Conservation (phyloP, 2,329 filamentous ascomycete species). For the Ceratocystis cubensis region DNA sequence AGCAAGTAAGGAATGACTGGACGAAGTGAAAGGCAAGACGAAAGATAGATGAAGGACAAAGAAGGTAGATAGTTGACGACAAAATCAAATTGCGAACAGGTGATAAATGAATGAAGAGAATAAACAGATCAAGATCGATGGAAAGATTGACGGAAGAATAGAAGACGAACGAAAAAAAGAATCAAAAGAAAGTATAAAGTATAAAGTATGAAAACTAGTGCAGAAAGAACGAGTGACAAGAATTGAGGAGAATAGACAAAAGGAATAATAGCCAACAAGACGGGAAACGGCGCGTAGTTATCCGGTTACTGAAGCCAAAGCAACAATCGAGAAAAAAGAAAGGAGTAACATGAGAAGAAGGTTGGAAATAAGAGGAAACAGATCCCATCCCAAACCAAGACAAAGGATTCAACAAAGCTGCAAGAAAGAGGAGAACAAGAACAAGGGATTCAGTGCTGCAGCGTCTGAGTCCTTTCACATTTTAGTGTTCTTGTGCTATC, state of each 20-base stretch:
- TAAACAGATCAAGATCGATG: too few relatives aligned
- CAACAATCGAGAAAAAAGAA: slow-evolving; percentile 1
- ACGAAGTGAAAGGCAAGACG: not conserved
- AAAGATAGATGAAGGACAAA: not conserved
- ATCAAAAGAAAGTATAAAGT: not conserved
- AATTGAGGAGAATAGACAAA: slow-evolving; percentile 1
- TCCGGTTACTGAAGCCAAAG: not conserved
- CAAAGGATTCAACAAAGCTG: slow-evolving; percentile 18
- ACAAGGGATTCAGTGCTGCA: slow-evolving; percentile 14
- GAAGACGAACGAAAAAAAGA: slow-evolving; percentile 1
- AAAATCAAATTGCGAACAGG: not conserved
- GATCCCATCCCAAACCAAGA: not conserved
- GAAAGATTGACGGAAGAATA: not conserved
- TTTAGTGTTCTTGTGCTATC: not conserved
- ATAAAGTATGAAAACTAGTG: not conserved
- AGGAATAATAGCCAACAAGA: not conserved
- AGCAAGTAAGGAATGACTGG: slow-evolving; percentile 6
- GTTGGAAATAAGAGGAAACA: slow-evolving; percentile 11
- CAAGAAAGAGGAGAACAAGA: slow-evolving; percentile 18
- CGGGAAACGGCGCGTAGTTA: slow-evolving; percentile 12
- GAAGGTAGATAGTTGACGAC: slow-evolving; percentile 7
- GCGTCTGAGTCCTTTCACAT: not conserved
- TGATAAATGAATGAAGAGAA: too few relatives aligned
- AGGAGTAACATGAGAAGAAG: slow-evolving; percentile 1
- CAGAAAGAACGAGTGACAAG: slow-evolving; percentile 3